Base-by-base conservation (phyloP, 257 asterid genomes). In the Mentha longifolia region DNA sequence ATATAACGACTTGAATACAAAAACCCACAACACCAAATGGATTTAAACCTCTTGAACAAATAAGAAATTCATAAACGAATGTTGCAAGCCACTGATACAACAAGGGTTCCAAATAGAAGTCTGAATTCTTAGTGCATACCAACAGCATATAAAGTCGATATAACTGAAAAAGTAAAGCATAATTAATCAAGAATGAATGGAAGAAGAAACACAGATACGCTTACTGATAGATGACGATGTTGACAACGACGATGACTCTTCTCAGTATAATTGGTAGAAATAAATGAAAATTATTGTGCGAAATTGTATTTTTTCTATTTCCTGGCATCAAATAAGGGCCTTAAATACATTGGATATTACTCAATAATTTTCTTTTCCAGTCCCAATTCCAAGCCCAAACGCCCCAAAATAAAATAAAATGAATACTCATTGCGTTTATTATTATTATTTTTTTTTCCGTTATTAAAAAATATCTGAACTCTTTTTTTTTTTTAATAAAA, bases 221-320 rank as follows among this genome's bases (percentile, higher is more conserved):
- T 75, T 61, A 68, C 79, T 75, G 74, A 67, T 74, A 61, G 67
- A 19, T 47, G 70, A 67, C 30, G 67, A 75, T 35, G 45, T 15
- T 31, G 76, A 61, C 31, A 31, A 63, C 19, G 65, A 76, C 69
- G 80, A 52, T 42, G 52, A 54, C 66, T 54, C 55, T 45, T 58
- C 64, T n/a, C 6, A 56, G 22, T 55, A 47, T n/a, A 46, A 66
- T 47, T 66, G 22, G 17, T 16, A 30, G 30, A 49, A 30, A 15
- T 47, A 28, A 37, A 61, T 60, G 16, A 58, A 6, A 30, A 14
- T 15, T 30, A 15, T 58, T 8, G 37, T 20, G 25, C 25, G 25
- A 22, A 22, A 22, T 22, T 22, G 25, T 22, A 22, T 22, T 22
- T 22, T 22, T 22, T 22, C 31, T 28, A 28, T 28, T 28, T 28